Percentiles rank a stretch among this genome's conserved stretches.
phyloP scores from a whole-genome alignment of 2,329 filamentous ascomycete species.

The Monosporascus sp. region DNA sequence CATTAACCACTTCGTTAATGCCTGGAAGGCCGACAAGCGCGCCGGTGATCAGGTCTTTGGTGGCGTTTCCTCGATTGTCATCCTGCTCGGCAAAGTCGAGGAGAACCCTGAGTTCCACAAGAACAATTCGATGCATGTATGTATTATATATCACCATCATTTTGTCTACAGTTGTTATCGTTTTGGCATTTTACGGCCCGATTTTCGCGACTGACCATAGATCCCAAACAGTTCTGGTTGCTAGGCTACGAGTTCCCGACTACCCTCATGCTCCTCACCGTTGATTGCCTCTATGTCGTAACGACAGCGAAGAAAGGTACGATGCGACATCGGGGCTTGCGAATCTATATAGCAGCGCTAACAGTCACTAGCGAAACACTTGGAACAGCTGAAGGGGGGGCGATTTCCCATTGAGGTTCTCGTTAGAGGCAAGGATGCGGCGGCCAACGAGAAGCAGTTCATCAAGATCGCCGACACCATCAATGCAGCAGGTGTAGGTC shows the following conservation, averaged over 20 bases:
- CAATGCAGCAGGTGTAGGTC: conserved; percentile 75
- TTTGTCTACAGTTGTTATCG: background rate
- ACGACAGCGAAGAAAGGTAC: conserved; percentile 96
- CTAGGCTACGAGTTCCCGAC: conserved; percentile 98
- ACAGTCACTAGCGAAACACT: conserved; percentile 67
- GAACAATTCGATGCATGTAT: conserved; percentile 92
- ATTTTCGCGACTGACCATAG: conserved; percentile 11
- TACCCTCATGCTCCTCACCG: conserved; percentile 86
- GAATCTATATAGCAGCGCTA: conserved; percentile 26
- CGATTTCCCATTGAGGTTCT: conserved; percentile 90
- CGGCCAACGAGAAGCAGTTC: conserved; percentile 88
- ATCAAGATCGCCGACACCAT: conserved; percentile 78
- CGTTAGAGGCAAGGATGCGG: conserved; percentile 84
- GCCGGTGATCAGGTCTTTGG: conserved; percentile 78
- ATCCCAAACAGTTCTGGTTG: conserved; percentile 75
- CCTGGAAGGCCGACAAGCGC: conserved; percentile 96
- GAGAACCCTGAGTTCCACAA: conserved; percentile 85
- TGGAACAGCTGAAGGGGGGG: conserved; percentile 86
- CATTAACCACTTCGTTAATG: conserved; percentile 75
- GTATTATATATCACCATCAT: conserved; percentile 27
- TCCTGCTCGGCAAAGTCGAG: conserved; percentile 93
- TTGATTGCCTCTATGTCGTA: conserved; percentile 82
- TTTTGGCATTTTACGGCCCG: conserved; percentile 5
- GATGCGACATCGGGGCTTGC: background rate
- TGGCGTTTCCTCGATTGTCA: conserved; percentile 78